These are phyloP conservation scores for Globisporangium megalacanthum DNA, from an alignment of 352 stramenopile species.

Conservation along the genomic window DNA sequence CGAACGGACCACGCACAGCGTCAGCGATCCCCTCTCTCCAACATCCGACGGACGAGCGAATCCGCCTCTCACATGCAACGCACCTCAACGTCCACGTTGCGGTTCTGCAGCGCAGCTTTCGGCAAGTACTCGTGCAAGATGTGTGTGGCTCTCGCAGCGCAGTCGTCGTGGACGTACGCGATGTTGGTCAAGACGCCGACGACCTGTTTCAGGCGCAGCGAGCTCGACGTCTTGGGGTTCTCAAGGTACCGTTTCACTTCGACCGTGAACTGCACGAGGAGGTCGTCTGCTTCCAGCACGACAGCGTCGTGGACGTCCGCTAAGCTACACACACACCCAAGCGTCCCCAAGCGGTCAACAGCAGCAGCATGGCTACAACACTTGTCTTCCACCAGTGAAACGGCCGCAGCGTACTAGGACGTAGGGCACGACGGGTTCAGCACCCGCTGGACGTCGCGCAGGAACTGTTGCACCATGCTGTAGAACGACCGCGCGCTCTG, in stretches of 20 bases:
- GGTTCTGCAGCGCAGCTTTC: too few relatives aligned
- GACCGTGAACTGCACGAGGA: constrained; percentile 56
- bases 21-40: too few relatives aligned
- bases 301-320: constrained; percentile 56
- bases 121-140: too few relatives aligned
- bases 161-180: constrained; percentile 7
- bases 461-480: constrained; percentile 75
- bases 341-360: too few relatives aligned
- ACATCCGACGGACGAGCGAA: too few relatives aligned
- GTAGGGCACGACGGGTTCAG: constrained; percentile 78
- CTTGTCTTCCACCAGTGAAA: too few relatives aligned
- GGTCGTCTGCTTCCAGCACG: constrained; percentile 46
- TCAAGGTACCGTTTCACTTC: constrained; percentile 62
- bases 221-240: constrained; percentile 52
- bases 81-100: constrained; percentile 40
- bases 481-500: constrained; percentile 77
- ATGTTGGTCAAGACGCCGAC: constrained; percentile 67
- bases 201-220: constrained; percentile 57
- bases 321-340: constrained; percentile 21
- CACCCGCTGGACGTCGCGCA: constrained; percentile 69
- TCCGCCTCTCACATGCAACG: background rate
- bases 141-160: too few relatives aligned
- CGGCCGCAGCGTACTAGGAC: constrained; percentile 39
- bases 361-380: too few relatives aligned
- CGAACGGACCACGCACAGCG: too few relatives aligned